phyloP scores from a whole-genome alignment of 164 flowering plant species.

The Saururus chinensis region DNA sequence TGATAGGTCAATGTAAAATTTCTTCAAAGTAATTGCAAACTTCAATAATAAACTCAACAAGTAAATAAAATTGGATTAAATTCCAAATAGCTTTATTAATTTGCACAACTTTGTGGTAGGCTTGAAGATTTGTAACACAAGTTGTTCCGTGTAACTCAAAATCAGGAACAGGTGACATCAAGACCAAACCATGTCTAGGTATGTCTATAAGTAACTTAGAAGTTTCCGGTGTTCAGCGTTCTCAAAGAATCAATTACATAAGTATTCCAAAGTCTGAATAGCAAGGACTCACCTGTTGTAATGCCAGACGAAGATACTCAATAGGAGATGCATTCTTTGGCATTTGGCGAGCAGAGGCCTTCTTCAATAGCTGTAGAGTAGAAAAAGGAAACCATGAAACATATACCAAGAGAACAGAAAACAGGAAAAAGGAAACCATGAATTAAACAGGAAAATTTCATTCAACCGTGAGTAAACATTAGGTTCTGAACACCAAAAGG shows the following conservation, averaged over 20 bases:
- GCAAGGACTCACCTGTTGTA: constrained; percentile 59
- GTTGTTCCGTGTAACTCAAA: too few species aligned
- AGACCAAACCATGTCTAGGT: too few species aligned
- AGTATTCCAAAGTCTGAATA: background rate
- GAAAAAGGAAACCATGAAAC: constrained; percentile 15
- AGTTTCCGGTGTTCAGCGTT: too few species aligned
- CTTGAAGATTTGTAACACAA: too few species aligned
- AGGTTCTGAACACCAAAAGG: too few species aligned
- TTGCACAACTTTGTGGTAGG: too few species aligned
- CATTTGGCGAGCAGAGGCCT: constrained; percentile 63
- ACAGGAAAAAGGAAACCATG: too few species aligned
- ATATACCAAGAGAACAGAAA: background rate
- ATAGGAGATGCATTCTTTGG: constrained; percentile 61
- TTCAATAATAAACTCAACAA: background rate
- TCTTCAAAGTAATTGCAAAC: background rate
- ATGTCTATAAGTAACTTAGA: too few species aligned
- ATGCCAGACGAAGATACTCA: constrained; percentile 57
- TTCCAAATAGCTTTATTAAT: too few species aligned
- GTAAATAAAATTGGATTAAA: too few species aligned
- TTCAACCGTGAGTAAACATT: background rate
- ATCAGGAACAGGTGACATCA: too few species aligned
- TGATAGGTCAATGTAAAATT: constrained; percentile 17
- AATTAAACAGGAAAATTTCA: too few species aligned
- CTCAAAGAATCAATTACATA: background rate
- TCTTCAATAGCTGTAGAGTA: constrained; percentile 74